phyloP scores from a whole-genome alignment of 2,329 filamentous ascomycete genomes.

The Cercospora zeina region DNA sequence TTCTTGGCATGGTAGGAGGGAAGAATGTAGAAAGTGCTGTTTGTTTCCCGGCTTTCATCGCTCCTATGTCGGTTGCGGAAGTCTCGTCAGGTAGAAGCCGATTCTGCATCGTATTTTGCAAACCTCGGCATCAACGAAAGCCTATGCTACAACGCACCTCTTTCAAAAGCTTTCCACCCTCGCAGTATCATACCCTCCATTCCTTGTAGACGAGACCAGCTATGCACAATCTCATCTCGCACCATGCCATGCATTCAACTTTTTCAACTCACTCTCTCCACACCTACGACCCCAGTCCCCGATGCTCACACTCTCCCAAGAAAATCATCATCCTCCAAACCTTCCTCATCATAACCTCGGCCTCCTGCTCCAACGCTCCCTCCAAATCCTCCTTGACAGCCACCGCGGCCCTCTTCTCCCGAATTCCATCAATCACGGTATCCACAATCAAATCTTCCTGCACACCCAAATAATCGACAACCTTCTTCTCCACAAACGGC shows the following conservation, averaged over 20 bases:
- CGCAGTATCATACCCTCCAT: background rate
- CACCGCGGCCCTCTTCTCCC: slow-evolving; percentile 63
- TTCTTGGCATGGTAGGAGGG: background rate
- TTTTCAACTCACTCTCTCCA: background rate
- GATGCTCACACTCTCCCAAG: slow-evolving; percentile 29
- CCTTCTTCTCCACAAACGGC: slow-evolving; percentile 97
- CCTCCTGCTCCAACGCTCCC: slow-evolving; percentile 91
- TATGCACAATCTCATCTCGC: background rate
- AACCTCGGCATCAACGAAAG: background rate
- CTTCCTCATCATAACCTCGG: slow-evolving; percentile 90
- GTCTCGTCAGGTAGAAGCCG: background rate
- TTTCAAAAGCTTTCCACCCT: background rate
- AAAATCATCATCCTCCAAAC: slow-evolving; percentile 62
- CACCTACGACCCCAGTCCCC: slow-evolving; percentile 16
- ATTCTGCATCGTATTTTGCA: background rate
- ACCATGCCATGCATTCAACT: background rate
- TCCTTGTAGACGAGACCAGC: background rate
- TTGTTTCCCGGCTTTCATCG: background rate
- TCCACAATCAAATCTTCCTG: slow-evolving; percentile 96
- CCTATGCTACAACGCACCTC: background rate
- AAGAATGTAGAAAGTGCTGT: too few relatives aligned
- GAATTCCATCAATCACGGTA: slow-evolving; percentile 83
- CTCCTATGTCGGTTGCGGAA: background rate
- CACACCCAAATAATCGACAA: slow-evolving; percentile 92
- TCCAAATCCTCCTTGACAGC: slow-evolving; percentile 82